A percentile compares a stretch with the other conserved stretches of the same genome.
Evolutionary conservation across 257 asterid genomes (phyloP).

Genomic region (Perilla frutescens): DNA sequence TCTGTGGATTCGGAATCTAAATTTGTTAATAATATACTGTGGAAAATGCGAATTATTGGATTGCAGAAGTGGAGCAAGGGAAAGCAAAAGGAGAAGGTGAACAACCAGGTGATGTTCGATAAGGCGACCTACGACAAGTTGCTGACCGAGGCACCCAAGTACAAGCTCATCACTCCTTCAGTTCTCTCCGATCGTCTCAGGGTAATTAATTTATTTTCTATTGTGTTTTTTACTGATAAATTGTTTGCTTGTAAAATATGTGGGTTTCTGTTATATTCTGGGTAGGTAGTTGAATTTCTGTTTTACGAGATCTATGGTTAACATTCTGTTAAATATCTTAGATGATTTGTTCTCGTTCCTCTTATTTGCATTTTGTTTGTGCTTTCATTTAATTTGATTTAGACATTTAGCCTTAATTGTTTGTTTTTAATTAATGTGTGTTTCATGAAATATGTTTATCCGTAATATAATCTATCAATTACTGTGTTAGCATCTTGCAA

Average conservation of each 20-base stretch:
- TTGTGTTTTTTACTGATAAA: neutral
- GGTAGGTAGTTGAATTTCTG: neutral
- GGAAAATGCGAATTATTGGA: conserved; percentile 7
- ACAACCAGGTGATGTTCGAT: conserved; percentile 91
- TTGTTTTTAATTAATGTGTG: neutral
- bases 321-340: neutral
- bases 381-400: too few species aligned
- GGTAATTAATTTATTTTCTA: conserved; percentile 47
- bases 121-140: conserved; percentile 86
- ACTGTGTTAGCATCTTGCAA: neutral
- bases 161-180: conserved; percentile 94
- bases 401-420: neutral
- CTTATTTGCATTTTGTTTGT: too few species aligned
- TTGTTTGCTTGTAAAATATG: neutral
- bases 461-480: too few species aligned
- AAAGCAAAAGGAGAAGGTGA: conserved; percentile 97
- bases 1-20: conserved; percentile 4
- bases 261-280: neutral
- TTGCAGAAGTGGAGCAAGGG: conserved; percentile 75
- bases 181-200: conserved; percentile 90
- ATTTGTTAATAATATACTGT: neutral
- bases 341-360: neutral
- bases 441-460: neutral
- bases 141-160: conserved; percentile 81
- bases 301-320: neutral